These are phyloP conservation scores for Penicillium fuscoglaucum DNA, from an alignment of 2,329 filamentous ascomycete genomes.

Conservation along the genomic window DNA sequence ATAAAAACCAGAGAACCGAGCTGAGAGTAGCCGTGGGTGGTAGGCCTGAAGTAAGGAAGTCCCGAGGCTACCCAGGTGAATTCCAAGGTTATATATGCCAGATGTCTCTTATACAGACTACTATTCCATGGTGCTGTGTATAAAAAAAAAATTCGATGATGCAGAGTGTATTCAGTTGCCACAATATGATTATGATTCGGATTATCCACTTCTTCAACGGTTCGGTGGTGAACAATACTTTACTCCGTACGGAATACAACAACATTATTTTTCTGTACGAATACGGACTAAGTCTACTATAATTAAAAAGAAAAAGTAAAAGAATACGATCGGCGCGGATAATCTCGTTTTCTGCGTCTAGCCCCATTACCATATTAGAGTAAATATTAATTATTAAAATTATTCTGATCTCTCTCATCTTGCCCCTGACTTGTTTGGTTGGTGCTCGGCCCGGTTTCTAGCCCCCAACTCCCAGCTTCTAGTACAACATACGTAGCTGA, in stretches of 20 bases:
- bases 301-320: neutral
- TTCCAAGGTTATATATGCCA: neutral
- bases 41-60: neutral
- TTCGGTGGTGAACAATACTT: neutral
- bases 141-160: slow-evolving; percentile 6
- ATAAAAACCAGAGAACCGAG: neutral
- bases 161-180: slow-evolving; percentile 16
- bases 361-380: neutral
- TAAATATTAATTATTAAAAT: neutral
- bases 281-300: neutral
- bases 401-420: neutral
- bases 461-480: neutral
- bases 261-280: too few species aligned
- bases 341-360: slow-evolving; percentile 10
- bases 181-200: neutral
- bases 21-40: neutral
- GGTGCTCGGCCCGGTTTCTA: neutral
- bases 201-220: neutral
- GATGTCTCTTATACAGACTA: neutral
- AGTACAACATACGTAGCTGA: neutral
- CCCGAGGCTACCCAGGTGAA: neutral
- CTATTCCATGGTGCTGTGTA: neutral
- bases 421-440: slow-evolving; percentile 1
- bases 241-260: neutral
- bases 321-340: slow-evolving; percentile 2